Percentiles rank a stretch among this genome's conserved stretches.
These are phyloP conservation scores for Fraxinus greggii DNA, from an alignment of 305 asterid species.

Conservation along the genomic window DNA sequence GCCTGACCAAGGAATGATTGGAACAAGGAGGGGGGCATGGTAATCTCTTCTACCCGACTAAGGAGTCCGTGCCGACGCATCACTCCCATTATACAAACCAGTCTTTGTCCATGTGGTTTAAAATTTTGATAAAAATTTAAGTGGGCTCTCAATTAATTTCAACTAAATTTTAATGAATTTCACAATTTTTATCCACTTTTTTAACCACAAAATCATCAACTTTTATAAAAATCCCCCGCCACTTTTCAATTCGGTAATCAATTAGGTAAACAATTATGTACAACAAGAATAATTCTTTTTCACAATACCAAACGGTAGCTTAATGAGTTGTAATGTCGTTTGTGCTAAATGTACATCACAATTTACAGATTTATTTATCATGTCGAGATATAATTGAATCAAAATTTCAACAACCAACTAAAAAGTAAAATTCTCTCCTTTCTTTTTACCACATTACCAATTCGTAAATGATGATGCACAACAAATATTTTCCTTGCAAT, in stretches of 20 bases:
- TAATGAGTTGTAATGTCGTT: neutral
- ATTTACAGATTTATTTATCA: too few relatives aligned
- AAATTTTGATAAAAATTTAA: neutral
- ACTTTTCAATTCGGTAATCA: too few relatives aligned
- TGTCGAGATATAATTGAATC: too few relatives aligned
- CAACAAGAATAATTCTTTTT: too few relatives aligned
- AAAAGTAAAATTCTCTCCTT: too few relatives aligned
- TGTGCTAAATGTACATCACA: too few relatives aligned
- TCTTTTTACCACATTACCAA: too few relatives aligned
- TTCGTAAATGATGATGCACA: too few relatives aligned
- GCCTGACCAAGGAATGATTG: neutral
- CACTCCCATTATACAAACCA: neutral
- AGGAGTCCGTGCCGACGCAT: neutral
- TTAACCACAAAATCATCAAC: neutral
- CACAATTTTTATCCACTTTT: neutral
- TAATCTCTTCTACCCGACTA: neutral
- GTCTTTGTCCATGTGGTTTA: neutral
- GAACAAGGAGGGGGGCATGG: neutral
- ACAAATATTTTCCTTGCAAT: too few relatives aligned
- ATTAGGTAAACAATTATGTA: too few relatives aligned
- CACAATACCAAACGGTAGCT: neutral
- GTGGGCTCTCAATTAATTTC: neutral
- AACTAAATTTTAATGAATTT: neutral
- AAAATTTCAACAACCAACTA: too few relatives aligned
- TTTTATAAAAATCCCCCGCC: too few relatives aligned